Percentiles rank a stretch among this genome's conserved stretches.
phyloP scores from a whole-genome alignment of 257 asterid genomes.

The Lantana camara region DNA sequence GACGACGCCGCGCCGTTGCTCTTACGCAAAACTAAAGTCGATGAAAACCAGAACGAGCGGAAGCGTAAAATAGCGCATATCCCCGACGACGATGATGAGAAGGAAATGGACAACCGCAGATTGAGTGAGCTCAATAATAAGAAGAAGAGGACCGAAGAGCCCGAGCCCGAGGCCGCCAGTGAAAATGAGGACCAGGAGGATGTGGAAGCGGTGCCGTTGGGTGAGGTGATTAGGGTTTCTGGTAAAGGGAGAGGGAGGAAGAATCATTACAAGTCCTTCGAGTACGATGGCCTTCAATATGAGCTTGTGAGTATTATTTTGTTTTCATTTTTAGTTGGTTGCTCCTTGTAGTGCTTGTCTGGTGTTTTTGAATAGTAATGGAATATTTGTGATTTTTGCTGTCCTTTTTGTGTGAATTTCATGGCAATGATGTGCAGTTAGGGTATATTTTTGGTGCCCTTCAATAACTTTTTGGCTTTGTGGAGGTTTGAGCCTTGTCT shows the following conservation, averaged over 20 bases:
- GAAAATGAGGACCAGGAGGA: slow-evolving; percentile 43
- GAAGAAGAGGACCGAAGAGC: slow-evolving; percentile 33
- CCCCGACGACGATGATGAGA: slow-evolving; percentile 40
- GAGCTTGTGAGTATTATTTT: slow-evolving; percentile 60
- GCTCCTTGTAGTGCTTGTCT: no score
- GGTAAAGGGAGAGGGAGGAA: slow-evolving; percentile 66
- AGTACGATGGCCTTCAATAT: slow-evolving; percentile 72
- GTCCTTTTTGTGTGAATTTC: neutral
- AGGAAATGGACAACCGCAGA: slow-evolving; percentile 40
- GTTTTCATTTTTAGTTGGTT: neutral
- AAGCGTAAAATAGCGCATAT: slow-evolving; percentile 47
- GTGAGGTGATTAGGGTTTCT: slow-evolving; percentile 63
- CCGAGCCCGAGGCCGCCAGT: slow-evolving; percentile 30
- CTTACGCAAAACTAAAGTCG: slow-evolving; percentile 30
- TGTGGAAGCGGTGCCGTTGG: slow-evolving; percentile 69
- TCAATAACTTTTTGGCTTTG: neutral
- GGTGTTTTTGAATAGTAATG: slow-evolving; percentile 3
- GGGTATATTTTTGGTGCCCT: slow-evolving; percentile 7
- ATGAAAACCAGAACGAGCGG: slow-evolving; percentile 32
- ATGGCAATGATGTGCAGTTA: slow-evolving; percentile 2
- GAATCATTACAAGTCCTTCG: slow-evolving; percentile 55
- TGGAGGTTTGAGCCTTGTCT: neutral
- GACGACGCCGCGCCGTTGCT: slow-evolving; percentile 45
- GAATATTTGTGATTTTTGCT: neutral
- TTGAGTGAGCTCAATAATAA: slow-evolving; percentile 31